Conservation (phyloP, 768 basidiomycete genomes). For the Psilocybe cubensis region DNA sequence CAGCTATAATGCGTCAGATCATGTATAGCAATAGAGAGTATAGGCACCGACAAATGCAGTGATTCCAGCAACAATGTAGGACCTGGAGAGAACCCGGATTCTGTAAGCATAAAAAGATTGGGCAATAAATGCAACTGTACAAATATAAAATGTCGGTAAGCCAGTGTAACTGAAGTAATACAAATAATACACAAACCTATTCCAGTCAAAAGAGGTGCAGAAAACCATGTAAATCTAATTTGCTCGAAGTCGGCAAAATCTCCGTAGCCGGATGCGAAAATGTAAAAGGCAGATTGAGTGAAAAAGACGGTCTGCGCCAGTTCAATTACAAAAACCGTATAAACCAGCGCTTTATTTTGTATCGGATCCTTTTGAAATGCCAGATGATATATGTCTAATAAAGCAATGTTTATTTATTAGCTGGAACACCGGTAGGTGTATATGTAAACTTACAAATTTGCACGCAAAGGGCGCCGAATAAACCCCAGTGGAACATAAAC, state of each 20-base stretch:
- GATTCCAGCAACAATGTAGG: conserved; percentile 7
- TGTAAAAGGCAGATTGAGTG: conserved; percentile 24
- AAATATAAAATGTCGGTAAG: not conserved
- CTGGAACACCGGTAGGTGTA: too few relatives aligned
- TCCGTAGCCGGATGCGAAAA: conserved; percentile 28
- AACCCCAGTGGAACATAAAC: conserved; percentile 21
- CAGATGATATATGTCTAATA: conserved; percentile 29
- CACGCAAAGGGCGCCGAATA: conserved; percentile 22
- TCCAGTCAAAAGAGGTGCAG: conserved; percentile 25
- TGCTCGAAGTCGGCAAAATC: conserved; percentile 20
- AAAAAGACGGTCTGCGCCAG: conserved; percentile 20
- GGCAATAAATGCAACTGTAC: conserved; percentile 19
- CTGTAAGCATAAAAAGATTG: conserved; percentile 21
- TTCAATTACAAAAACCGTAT: conserved; percentile 15
- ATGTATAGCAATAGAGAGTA: not conserved
- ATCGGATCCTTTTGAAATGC: conserved; percentile 28
- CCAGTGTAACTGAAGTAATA: not conserved
- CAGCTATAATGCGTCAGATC: not conserved
- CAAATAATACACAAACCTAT: conserved; percentile 15
- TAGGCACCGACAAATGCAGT: not conserved
- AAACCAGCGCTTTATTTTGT: conserved; percentile 23
- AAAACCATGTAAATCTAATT: conserved; percentile 25
- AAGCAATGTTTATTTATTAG: not conserved
- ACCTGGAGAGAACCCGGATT: conserved; percentile 9
- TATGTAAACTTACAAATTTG: conserved; percentile 34